Conservation (phyloP, 768 basidiomycete species). For the Naganishia randhawae region DNA sequence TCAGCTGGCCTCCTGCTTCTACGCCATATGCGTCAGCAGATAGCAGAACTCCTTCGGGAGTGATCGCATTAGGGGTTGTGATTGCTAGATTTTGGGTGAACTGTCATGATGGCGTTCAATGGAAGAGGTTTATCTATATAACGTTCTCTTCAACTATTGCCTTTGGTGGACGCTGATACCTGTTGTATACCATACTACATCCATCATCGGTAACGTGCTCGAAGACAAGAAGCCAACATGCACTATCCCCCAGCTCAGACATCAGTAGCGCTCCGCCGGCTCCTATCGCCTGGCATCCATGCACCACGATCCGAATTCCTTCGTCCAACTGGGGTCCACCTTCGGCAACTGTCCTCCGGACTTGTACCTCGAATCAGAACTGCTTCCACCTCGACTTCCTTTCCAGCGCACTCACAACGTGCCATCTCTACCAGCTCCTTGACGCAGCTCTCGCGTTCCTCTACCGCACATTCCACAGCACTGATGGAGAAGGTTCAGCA, state of each 20-base stretch:
- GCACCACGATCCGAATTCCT: neutral
- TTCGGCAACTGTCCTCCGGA: neutral
- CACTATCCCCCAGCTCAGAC: neutral
- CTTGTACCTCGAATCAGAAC: too few species aligned
- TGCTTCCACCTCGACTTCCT: neutral
- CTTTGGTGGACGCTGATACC: neutral
- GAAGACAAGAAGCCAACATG: too few species aligned
- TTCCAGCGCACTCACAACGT: neutral
- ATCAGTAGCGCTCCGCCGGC: neutral
- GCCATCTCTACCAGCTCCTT: neutral
- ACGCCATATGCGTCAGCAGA: too few species aligned
- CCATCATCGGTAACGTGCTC: neutral
- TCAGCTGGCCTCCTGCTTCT: too few species aligned
- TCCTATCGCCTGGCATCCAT: neutral
- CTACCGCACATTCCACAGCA: conserved; percentile 3
- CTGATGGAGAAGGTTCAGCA: conserved; percentile 2
- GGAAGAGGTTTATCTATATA: neutral
- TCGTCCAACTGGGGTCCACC: conserved; percentile 1
- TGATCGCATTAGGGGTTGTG: neutral
- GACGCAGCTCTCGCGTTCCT: neutral
- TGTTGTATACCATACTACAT: neutral
- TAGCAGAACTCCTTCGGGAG: too few species aligned
- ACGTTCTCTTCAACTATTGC: neutral
- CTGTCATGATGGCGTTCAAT: neutral
- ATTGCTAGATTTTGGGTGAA: neutral